Evolutionary conservation across 2,329 filamentous ascomycete genomes (phyloP).

Genomic region (Microascus cirrosus): DNA sequence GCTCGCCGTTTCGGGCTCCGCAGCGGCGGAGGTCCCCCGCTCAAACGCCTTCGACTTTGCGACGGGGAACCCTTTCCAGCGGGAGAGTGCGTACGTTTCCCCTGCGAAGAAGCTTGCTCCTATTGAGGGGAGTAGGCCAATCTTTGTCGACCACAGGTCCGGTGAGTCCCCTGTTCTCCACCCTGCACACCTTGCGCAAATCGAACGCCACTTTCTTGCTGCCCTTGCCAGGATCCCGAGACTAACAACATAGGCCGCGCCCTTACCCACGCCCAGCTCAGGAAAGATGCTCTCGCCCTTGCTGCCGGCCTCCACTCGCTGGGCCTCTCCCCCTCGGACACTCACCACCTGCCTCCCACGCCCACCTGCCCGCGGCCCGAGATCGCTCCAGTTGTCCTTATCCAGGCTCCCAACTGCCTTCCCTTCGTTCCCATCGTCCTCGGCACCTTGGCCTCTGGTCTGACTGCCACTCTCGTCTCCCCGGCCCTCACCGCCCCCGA

Average conservation of each 20-base stretch:
- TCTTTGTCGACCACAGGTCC: slow-evolving; percentile 27
- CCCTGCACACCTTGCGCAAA: neutral
- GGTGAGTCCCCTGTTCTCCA: slow-evolving; percentile 14
- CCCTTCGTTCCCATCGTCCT: slow-evolving; percentile 23
- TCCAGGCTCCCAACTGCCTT: slow-evolving; percentile 29
- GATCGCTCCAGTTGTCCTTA: slow-evolving; percentile 26
- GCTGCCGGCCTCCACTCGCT: slow-evolving; percentile 22
- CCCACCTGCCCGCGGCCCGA: slow-evolving; percentile 24
- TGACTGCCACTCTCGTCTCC: slow-evolving; percentile 26
- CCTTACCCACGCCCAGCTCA: slow-evolving; percentile 21
- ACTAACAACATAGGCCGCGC: slow-evolving; percentile 16
- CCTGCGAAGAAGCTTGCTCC: slow-evolving; percentile 16
- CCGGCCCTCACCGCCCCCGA: slow-evolving; percentile 26
- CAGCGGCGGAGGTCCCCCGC: slow-evolving; percentile 9
- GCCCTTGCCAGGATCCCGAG: neutral
- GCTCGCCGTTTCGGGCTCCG: neutral
- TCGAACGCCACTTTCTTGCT: neutral
- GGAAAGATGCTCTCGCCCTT: slow-evolving; percentile 21
- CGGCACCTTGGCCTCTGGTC: slow-evolving; percentile 25
- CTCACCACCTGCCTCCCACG: slow-evolving; percentile 23
- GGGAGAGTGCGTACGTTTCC: slow-evolving; percentile 16
- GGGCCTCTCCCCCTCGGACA: slow-evolving; percentile 21
- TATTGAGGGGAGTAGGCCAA: slow-evolving; percentile 19
- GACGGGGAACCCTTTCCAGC: slow-evolving; percentile 23
- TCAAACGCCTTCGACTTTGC: slow-evolving; percentile 23